Base-by-base conservation (phyloP, 768 basidiomycete genomes). In the Phaeolepiota aurea region DNA sequence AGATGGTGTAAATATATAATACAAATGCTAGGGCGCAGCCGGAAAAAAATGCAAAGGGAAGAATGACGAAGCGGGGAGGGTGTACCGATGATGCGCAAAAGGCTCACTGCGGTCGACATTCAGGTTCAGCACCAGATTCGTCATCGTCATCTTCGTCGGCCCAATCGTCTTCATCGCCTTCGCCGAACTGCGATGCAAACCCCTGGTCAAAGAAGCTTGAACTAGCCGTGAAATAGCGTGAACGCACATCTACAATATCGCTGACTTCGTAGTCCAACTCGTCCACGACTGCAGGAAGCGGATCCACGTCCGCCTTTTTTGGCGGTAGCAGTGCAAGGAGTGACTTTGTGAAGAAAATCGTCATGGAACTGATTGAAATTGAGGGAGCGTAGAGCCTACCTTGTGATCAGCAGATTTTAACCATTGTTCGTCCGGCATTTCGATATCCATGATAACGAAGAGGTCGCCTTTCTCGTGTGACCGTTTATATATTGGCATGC, bases 381-480 rank as follows among this genome's bases (percentile, higher is more conserved):
- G 34, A 1, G 19, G n/a, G 23, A 43, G 12, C 30, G 25, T 15
- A 20, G 18, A 12, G 20, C 7, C 5, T 46, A 87, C 89, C 59
- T 71, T 63, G 33, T 54, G 55, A 52, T 91, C 81, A 20, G 83
- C 64, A 2, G 65, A 71, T 48, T 64, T 69, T 20, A 91, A 63
- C 92, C 92, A 98, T 31, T 78, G 66, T 37, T 73, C 68, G 43
- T 70, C 68, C 10, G 93, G 93, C 88, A 93, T 91, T 62, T 96
- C 92, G 39, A 97, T 71, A 42, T 83, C 76, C 40, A 96, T 74
- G 39, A 82, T 72, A 42, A 97, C 69, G 51, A 82, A 88, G 28
- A 97, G 66, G 53, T 93, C 82, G 9, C 92, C 92, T 57, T 79
- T 83, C 45, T 69, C 61, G 40, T 78, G 74, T 16, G 77, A 65